Evolutionary conservation across 2,329 filamentous ascomycete species (phyloP).

Genomic region (Pyrenochaeta sp.): DNA sequence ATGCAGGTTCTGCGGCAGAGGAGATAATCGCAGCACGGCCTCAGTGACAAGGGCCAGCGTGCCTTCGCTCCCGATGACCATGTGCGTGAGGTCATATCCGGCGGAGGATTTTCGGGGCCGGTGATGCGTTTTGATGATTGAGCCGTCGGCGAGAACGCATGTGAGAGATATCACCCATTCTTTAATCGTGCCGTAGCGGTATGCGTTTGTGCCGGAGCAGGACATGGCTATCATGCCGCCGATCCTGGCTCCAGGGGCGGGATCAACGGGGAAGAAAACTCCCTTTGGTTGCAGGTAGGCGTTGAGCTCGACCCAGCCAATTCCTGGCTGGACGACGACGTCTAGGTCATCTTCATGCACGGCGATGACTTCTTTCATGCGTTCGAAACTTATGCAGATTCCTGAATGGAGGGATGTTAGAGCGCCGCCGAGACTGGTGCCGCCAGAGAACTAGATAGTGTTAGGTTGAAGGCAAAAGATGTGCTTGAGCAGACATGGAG

Average conservation of each 20-base stretch:
- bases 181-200: constrained; percentile 91
- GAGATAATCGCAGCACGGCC: constrained; percentile 82
- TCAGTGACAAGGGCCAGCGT: constrained; percentile 91
- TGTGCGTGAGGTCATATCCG: constrained; percentile 86
- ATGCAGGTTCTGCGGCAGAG: constrained; percentile 76
- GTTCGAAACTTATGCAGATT: constrained; percentile 81
- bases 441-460: constrained; percentile 84
- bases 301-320: constrained; percentile 86
- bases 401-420: constrained; percentile 81
- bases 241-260: constrained; percentile 89
- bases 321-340: constrained; percentile 65
- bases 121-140: constrained; percentile 84
- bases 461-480: too few species aligned
- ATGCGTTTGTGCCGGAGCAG: constrained; percentile 84
- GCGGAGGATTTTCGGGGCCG: constrained; percentile 87
- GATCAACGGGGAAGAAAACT: constrained; percentile 90
- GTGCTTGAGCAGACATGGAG: too few species aligned
- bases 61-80: constrained; percentile 90
- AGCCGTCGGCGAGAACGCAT: constrained; percentile 86
- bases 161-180: constrained; percentile 89
- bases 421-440: constrained; percentile 87
- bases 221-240: constrained; percentile 78
- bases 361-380: constrained; percentile 82
- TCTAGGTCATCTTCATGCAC: constrained; percentile 74
- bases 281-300: constrained; percentile 69